Base-by-base conservation (phyloP, 73 alveolate species). In the Diophrys sp. region DNA sequence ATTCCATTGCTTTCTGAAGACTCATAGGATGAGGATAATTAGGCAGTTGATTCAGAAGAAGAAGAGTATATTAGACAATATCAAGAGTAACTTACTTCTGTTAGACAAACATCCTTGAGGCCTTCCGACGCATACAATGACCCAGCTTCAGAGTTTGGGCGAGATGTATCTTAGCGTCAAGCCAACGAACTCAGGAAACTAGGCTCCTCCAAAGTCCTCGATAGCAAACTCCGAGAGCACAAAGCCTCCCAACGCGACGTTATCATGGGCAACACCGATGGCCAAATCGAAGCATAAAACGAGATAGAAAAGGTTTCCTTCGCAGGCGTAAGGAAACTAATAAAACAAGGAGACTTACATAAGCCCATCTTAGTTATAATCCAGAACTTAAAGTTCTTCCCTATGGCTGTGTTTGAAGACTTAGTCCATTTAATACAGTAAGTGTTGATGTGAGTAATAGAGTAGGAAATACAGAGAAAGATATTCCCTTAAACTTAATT, bases 381-480 rank as follows among this genome's bases (percentile, higher is more conserved):
- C 62, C 18, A 44, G 62, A 44, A 44, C 18, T 44, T 44, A 18
- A 44, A 44, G 62, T 44, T 11, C n/a, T 44, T 44, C 18, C 18
- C 62, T 44, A 44, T 44, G 62, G 18, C 62, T 11, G 62, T 44
- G 18, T 44, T 44, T 44, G 62, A 44, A 44, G 62, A 44, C 18
- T 44, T 44, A 18, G 62, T 44, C 18, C 62, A 44, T 44, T 44
- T 44, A 18, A 5, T 44, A 44, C 62, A 44, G 62, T 44, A 44
- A 44, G 62, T 44, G 18, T 11, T 18, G 18, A 44, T 44, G 62
- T 18, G 5, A 11, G n/a, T 44, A 80, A 27, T 11, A 70, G 25
- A 31, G 54, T 27, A 33, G 73, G 30, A 80, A 80, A 34, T 80
- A 71, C 54, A 80, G 88, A 72, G 5, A 44, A 18, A 25, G 53